Conservation (phyloP, 768 basidiomycete species). For the Lactarius akahatsu region DNA sequence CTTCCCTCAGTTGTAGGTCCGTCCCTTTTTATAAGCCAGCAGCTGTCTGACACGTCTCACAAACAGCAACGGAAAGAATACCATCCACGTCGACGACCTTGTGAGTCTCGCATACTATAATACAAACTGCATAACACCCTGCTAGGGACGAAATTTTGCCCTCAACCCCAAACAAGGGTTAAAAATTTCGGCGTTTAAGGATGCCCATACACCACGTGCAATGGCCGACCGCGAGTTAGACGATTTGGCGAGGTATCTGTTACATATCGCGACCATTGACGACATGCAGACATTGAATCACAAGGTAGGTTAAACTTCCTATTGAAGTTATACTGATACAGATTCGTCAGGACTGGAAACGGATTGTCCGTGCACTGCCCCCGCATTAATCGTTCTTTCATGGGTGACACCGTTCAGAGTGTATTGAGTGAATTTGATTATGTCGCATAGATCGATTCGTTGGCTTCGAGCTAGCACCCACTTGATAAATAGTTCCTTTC, state of each 20-base stretch:
- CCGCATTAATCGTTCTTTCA: conserved; percentile 22
- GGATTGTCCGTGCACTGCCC: conserved; percentile 32
- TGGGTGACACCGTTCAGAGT: background rate
- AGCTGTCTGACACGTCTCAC: background rate
- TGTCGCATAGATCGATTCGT: conserved; percentile 4
- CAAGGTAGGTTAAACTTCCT: conserved; percentile 46
- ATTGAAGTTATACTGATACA: background rate
- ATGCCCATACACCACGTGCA: conserved; percentile 64
- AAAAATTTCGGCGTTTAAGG: conserved; percentile 80
- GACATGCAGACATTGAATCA: conserved; percentile 70
- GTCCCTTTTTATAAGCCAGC: background rate
- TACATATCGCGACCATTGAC: conserved; percentile 55
- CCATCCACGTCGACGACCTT: conserved; percentile 87
- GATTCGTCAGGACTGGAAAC: conserved; percentile 38
- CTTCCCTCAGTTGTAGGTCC: conserved; percentile 70
- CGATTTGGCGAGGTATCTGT: conserved; percentile 62
- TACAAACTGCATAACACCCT: conserved; percentile 2
- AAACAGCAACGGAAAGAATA: conserved; percentile 62
- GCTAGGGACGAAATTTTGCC: conserved; percentile 68
- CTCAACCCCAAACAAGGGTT: conserved; percentile 82
- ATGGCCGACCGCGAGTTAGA: conserved; percentile 67
- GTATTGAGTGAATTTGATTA: background rate
- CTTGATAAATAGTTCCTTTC: background rate
- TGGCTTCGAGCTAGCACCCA: background rate
- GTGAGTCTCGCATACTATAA: conserved; percentile 38